A percentile compares a stretch with the other conserved stretches of the same genome.
Conservation (phyloP, 352 stramenopile genomes). For the Globisporangium perplexum region DNA sequence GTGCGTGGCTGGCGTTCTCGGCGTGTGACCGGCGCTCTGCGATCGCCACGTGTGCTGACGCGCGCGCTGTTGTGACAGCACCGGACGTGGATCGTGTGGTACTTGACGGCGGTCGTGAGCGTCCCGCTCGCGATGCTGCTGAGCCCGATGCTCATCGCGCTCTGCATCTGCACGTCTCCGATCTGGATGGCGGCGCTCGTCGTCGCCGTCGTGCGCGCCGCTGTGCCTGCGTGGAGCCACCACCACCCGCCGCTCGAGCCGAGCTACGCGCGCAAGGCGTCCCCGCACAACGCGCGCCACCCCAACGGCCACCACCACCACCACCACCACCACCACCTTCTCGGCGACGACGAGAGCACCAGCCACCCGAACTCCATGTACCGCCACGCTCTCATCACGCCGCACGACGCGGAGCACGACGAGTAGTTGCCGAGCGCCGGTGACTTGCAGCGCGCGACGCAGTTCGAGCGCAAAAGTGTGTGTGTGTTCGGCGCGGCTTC, state of each 20-base stretch:
- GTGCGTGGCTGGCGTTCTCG: too few relatives aligned
- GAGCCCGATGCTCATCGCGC: slow-evolving; percentile 72
- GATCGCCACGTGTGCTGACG: too few relatives aligned
- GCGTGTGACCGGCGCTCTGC: too few relatives aligned
- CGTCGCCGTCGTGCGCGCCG: slow-evolving; percentile 47
- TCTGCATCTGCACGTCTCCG: slow-evolving; percentile 71
- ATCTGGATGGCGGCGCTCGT: slow-evolving; percentile 61
- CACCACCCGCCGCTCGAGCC: slow-evolving; percentile 23
- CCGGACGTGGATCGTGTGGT: slow-evolving; percentile 56
- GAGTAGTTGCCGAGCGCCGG: too few relatives aligned
- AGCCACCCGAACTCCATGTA: slow-evolving; percentile 49
- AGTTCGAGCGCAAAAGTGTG: too few relatives aligned
- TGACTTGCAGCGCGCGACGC: too few relatives aligned
- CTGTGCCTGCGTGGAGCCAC: slow-evolving; percentile 30
- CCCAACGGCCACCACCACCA: slow-evolving; percentile 1
- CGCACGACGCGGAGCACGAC: background rate
- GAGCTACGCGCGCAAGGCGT: slow-evolving; percentile 35
- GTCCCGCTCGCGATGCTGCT: slow-evolving; percentile 68
- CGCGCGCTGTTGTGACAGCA: too few relatives aligned
- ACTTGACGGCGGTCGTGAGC: slow-evolving; percentile 59
- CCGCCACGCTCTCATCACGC: slow-evolving; percentile 18
- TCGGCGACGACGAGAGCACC: slow-evolving; percentile 30
- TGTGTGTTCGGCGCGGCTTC: too few relatives aligned
- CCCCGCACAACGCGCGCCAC: slow-evolving; percentile 15
- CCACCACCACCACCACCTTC: slow-evolving; percentile 14